A percentile compares a stretch with the other conserved stretches of the same genome.
These are phyloP conservation scores for Erodium texanum DNA, from an alignment of 441 rosid species.

Conservation along the genomic window DNA sequence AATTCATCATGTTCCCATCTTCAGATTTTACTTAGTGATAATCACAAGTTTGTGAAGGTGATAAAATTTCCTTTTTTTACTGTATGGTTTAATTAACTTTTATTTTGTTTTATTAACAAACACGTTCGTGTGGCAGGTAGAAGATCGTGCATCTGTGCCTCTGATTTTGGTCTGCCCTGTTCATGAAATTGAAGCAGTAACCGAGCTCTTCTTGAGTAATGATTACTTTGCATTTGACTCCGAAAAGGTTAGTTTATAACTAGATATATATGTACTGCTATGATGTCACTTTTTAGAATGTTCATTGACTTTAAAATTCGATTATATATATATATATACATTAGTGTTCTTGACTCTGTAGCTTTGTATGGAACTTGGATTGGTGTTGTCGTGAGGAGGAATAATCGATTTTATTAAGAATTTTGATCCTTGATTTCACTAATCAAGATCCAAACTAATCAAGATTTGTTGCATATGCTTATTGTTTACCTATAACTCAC, in stretches of 20 bases:
- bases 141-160: constrained; percentile 53
- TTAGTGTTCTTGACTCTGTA: not conserved
- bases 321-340: not conserved
- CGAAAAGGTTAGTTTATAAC: constrained; percentile 46
- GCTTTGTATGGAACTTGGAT: not conserved
- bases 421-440: not conserved
- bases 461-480: not conserved
- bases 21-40: constrained; percentile 34
- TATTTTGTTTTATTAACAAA: not conserved
- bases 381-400: no score
- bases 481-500: not conserved
- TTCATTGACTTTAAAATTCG: not conserved
- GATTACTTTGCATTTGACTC: constrained; percentile 61
- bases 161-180: constrained; percentile 47
- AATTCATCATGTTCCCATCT: constrained; percentile 26
- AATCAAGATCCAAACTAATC: not conserved
- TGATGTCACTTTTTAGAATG: not conserved
- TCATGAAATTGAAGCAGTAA: constrained; percentile 34
- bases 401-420: not conserved
- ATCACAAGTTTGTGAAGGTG: constrained; percentile 52
- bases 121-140: constrained; percentile 37
- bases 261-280: not conserved
- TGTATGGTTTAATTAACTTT: constrained; percentile 1
- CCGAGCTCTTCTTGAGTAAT: constrained; percentile 39
- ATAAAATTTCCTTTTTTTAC: constrained; percentile 13